Percentiles rank a stretch among this genome's conserved stretches.
These are phyloP conservation scores for Suhomyces pyralidae DNA, from an alignment of 805 yeast species.

Conservation along the genomic window DNA sequence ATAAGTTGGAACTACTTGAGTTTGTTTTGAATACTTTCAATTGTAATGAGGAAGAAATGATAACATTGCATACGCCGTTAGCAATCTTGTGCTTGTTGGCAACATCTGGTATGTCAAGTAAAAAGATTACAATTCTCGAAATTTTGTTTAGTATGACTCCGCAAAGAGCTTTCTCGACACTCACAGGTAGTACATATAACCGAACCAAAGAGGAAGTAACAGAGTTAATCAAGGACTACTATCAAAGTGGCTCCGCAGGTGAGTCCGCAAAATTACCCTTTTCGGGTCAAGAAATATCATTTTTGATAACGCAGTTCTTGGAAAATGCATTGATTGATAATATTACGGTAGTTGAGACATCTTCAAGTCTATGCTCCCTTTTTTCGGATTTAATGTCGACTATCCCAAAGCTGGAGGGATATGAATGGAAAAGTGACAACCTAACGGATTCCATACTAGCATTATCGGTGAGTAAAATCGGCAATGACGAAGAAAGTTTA, in stretches of 20 bases:
- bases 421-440: conserved; percentile 3
- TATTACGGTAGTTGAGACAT: conserved; percentile 11
- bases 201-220: background rate
- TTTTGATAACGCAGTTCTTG: conserved; percentile 15
- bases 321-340: conserved; percentile 16
- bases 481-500: background rate
- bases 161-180: conserved; percentile 48
- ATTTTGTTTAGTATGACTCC: conserved; percentile 56
- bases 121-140: conserved; percentile 42
- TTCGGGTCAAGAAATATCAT: conserved; percentile 13
- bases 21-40: conserved; percentile 66
- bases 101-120: conserved; percentile 9
- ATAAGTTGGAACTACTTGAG: conserved; percentile 46
- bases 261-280: conserved; percentile 14
- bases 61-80: conserved; percentile 70
- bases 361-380: conserved; percentile 18
- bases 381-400: conserved; percentile 19
- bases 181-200: background rate
- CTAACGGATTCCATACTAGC: conserved; percentile 16
- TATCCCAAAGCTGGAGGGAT: conserved; percentile 15
- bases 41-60: conserved; percentile 85
- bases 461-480: background rate
- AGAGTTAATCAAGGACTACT: conserved; percentile 14
- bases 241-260: conserved; percentile 9
- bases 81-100: conserved; percentile 50